phyloP scores from a whole-genome alignment of 768 basidiomycete species.

The Pleurotus ostreatus region DNA sequence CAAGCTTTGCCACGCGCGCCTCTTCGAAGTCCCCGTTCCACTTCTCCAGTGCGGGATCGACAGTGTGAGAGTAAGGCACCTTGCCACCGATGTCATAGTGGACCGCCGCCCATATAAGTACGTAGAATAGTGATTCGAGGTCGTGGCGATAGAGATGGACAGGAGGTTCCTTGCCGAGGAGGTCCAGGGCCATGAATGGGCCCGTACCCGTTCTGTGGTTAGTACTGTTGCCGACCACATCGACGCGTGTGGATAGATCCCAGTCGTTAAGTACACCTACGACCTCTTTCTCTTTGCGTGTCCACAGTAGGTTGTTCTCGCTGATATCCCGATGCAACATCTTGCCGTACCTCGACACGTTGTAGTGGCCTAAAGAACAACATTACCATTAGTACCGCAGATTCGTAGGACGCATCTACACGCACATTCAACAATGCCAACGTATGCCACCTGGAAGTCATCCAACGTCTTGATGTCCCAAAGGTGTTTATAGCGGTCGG shows the following conservation, averaged over 20 bases:
- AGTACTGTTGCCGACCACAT: conserved; percentile 4
- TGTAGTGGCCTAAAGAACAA: conserved; percentile 20
- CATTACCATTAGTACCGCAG: no score
- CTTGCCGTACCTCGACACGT: conserved; percentile 13
- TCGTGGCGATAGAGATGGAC: conserved; percentile 21
- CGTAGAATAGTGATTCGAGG: conserved; percentile 22
- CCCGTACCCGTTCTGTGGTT: conserved; percentile 19
- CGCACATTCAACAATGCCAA: conserved; percentile 28
- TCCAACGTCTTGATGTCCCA: conserved; percentile 16
- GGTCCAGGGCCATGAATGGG: conserved; percentile 26
- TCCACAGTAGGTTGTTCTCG: conserved; percentile 24
- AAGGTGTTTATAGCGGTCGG: conserved; percentile 16
- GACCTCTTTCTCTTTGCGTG: no score
- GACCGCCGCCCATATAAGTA: conserved; percentile 19
- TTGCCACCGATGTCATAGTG: conserved; percentile 16
- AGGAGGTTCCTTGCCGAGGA: conserved; percentile 13
- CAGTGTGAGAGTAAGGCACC: no score
- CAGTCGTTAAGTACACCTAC: conserved; percentile 24
- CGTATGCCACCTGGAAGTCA: conserved; percentile 22
- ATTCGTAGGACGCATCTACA: neutral
- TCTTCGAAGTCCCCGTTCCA: no score
- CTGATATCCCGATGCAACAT: conserved; percentile 28
- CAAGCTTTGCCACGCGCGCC: no score
- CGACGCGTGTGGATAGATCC: conserved; percentile 17
- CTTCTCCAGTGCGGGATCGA: no score